Percentiles rank a stretch among this genome's conserved stretches.
phyloP scores from a whole-genome alignment of 805 yeast species.

The Tetrapisispora namnaoensis region DNA sequence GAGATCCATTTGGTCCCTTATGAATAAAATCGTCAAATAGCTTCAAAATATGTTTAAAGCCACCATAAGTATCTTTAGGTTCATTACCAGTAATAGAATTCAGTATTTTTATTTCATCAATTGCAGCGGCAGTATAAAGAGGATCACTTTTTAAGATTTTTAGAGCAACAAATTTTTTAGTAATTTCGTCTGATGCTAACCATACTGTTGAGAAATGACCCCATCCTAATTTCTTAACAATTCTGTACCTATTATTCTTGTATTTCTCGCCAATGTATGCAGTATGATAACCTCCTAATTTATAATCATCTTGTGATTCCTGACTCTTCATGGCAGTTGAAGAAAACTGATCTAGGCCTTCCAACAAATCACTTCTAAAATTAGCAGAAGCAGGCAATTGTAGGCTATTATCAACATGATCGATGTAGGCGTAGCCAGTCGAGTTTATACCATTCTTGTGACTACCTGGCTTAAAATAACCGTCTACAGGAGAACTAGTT shows the following conservation, averaged over 20 bases:
- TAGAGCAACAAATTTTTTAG: constrained; percentile 75
- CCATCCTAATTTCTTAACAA: constrained; percentile 94
- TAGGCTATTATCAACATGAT: background rate
- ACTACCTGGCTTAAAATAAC: background rate
- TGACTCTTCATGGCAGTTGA: constrained; percentile 40
- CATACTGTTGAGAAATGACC: constrained; percentile 96
- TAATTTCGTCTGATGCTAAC: constrained; percentile 58
- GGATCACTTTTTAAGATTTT: constrained; percentile 86
- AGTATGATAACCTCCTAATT: constrained; percentile 93
- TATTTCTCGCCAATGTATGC: constrained; percentile 79
- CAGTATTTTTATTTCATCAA: constrained; percentile 80
- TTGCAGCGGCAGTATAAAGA: constrained; percentile 87
- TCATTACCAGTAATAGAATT: constrained; percentile 40
- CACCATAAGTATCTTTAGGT: constrained; percentile 23
- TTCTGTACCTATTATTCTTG: constrained; percentile 63
- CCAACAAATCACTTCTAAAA: background rate
- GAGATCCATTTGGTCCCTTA: constrained; percentile 83
- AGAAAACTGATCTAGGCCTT: background rate
- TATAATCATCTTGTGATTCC: constrained; percentile 78
- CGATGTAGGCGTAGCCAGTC: background rate
- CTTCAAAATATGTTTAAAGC: constrained; percentile 72
- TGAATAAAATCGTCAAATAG: constrained; percentile 79
- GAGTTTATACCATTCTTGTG: too few species aligned
- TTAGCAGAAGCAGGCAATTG: background rate
- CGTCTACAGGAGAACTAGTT: too few species aligned